Base-by-base conservation (phyloP, 345 rosid genomes). In the Salix brachista region DNA sequence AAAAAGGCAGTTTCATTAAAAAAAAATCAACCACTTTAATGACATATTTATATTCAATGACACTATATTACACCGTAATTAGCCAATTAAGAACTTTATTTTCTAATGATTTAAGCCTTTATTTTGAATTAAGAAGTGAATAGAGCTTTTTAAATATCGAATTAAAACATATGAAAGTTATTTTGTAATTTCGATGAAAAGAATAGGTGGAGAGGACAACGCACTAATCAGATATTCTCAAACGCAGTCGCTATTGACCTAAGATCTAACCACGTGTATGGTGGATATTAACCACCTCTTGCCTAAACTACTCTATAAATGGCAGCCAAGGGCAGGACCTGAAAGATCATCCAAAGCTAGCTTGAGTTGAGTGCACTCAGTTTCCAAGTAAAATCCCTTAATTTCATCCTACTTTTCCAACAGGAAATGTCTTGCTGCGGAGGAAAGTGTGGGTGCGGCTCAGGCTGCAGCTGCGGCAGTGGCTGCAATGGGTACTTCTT, bases 251-350 rank as follows among this genome's bases (percentile, higher is more conserved):
- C 77, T 77, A 54, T 21, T 36, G 25, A 9, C 30, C 69, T 17
- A 36, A 60, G 76, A 78, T 75, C 13, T 13, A 12, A 17, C 81
- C 86, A 85, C 77, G 84, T 83, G 88, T 83, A 73, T 69, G 82
- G 88, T 71, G n/a, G 41, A 76, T n/a, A 73, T 65, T 18, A 11
- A 9, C 12, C 4, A 7, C 17, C 16, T 0, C 65, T 28, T 30
- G 44, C 10, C 52, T 26, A 19, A 14, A 16, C 71, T 4, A 0
- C 56, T 4, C 30, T 80, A 85, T 85, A 83, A 82, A 82, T 76
- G 0, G 67, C 4, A 39, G 30, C 8, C n/a, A 13, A 62, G 26
- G 62, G 46, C 1, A 11, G 1, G 0, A 0, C 14, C 12, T 1
- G 1, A 0, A 26, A 18, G 23, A 26, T 32, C 82, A 52, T 73